phyloP scores from a whole-genome alignment of 306 rosid genomes.

The Oxytropis ochrocephala region DNA sequence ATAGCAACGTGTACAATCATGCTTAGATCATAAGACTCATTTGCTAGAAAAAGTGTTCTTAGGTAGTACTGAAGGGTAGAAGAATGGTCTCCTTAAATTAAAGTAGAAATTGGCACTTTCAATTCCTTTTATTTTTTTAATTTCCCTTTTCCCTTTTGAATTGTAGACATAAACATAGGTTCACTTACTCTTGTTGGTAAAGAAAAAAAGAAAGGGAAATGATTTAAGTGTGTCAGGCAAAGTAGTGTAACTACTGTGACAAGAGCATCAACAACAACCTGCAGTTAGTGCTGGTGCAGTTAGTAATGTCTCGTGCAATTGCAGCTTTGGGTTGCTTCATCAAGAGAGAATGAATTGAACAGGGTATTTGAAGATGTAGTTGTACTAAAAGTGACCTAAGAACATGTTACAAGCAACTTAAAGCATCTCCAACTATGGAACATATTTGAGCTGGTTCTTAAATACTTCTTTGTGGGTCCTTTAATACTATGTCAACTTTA shows the following conservation, averaged over 20 bases:
- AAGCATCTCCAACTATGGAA: too few relatives aligned
- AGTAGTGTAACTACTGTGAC: neutral
- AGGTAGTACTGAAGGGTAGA: constrained; percentile 1
- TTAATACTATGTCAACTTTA: too few relatives aligned
- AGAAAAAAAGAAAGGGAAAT: constrained; percentile 16
- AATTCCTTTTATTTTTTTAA: neutral
- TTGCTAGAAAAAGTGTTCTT: constrained; percentile 11
- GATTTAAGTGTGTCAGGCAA: constrained; percentile 1
- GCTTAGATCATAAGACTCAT: constrained; percentile 33
- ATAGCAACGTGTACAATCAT: constrained; percentile 30
- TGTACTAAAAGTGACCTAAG: constrained; percentile 29
- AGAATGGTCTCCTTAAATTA: constrained; percentile 20
- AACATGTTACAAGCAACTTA: constrained; percentile 37
- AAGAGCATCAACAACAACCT: constrained; percentile 26
- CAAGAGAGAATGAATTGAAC: constrained; percentile 12
- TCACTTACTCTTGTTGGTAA: neutral
- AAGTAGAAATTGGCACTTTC: constrained; percentile 8
- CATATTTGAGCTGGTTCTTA: too few relatives aligned
- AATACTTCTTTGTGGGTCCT: too few relatives aligned
- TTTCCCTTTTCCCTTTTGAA: neutral
- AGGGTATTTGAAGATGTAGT: neutral
- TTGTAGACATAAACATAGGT: neutral
- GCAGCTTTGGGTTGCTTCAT: constrained; percentile 75
- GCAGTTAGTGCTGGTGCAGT: neutral
- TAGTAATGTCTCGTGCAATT: constrained; percentile 29